Base-by-base conservation (phyloP, 192 early-diverging fungal species). In the Dispira simplex region DNA sequence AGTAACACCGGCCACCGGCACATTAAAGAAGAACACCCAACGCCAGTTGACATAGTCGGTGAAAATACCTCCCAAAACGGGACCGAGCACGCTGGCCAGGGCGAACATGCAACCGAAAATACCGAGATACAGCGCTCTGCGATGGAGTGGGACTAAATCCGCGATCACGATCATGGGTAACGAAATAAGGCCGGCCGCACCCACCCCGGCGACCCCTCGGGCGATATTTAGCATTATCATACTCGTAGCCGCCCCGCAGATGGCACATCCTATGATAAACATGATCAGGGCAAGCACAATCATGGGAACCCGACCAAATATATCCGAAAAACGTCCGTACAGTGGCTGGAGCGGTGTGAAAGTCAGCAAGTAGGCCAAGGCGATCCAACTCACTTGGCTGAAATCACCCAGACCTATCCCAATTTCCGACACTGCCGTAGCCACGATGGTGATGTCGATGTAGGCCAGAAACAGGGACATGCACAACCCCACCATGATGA, bases 311-410 rank as follows among this genome's bases (percentile, higher is more conserved):
- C 85, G 83, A 21, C 87, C 94, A 73, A 93, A 90, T 44, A 92
- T 88, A 59, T 95, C 91, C 53, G 89, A 82, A n/a, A 90, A 67
- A 62, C 80, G 78, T 16, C 88, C 87, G 67, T 86, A 92, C 44
- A 85, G 70, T 9, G 90, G 87, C 67, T 90, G 82, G 62, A 92
- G 74, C 11, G 90, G 84, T 2, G 90, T 88, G 27, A 76, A 78
- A 62, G 81, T 84, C 67, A 89, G 69, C 45, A 88, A 66, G 62
- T 85, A 90, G 28, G 80, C 74, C 14, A 81, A 82, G 20, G 84
- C 90, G 47, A 92, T 84, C 92, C 92, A 95, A 4, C 85, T 73
- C 54, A 87, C 79, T 62, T 81, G 70, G 39, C 75, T 72, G 56
- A 87, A 73, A 12, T 68, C 70, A 16, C 76, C 63, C 58, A 89